phyloP scores from a whole-genome alignment of 805 yeast genomes.

The Hemisphaericaspora nanyangensis region DNA sequence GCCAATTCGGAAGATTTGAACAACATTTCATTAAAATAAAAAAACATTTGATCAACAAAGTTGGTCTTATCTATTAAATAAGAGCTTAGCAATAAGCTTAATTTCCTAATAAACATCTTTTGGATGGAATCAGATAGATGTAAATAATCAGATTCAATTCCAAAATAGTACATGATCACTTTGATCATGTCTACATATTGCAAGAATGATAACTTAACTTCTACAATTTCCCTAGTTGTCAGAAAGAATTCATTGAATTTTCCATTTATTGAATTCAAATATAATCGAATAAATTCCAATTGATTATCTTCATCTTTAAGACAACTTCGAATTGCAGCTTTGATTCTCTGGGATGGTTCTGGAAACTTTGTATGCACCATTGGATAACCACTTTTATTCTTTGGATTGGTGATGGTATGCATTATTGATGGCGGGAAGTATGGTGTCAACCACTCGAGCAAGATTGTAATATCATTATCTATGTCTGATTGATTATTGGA shows the following conservation, averaged over 20 bases:
- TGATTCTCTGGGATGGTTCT: conserved; percentile 32
- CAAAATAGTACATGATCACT: conserved; percentile 16
- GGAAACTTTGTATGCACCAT: not conserved
- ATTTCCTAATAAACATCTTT: conserved; percentile 23
- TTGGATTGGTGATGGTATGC: not conserved
- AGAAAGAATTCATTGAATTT: conserved; percentile 12
- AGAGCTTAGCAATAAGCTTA: conserved; percentile 23
- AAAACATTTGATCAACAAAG: conserved; percentile 5
- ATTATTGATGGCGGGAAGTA: conserved; percentile 15
- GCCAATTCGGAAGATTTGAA: conserved; percentile 1
- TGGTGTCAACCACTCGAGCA: conserved; percentile 32
- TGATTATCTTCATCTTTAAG: conserved; percentile 31
- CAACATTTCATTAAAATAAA: conserved; percentile 9
- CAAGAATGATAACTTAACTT: conserved; percentile 1
- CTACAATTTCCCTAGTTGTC: too few relatives aligned
- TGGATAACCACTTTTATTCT: not conserved
- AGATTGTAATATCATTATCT: conserved; percentile 32
- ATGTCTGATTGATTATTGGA: conserved; percentile 16
- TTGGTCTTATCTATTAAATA: not conserved
- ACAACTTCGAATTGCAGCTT: conserved; percentile 34
- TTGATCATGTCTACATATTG: conserved; percentile 15
- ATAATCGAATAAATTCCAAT: conserved; percentile 28
- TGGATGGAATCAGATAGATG: conserved; percentile 17
- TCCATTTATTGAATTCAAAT: conserved; percentile 26
- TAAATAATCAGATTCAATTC: conserved; percentile 18